These are phyloP conservation scores for Beauveria brongniartii DNA, from an alignment of 2,329 filamentous ascomycete genomes.

Conservation along the genomic window DNA sequence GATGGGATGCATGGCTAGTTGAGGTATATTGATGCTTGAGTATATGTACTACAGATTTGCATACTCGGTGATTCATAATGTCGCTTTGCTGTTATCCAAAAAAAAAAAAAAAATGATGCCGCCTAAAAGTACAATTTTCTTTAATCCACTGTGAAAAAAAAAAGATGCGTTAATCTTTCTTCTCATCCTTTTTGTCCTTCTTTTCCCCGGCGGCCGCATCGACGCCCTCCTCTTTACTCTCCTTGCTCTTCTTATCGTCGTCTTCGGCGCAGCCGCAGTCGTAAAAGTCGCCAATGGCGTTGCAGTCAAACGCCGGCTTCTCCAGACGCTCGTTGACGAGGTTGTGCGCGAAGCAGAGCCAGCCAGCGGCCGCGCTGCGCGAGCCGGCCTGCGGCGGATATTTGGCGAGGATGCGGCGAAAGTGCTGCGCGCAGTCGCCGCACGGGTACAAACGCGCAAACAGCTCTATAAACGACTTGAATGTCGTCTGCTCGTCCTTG, in stretches of 20 bases:
- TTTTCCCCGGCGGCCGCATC: neutral
- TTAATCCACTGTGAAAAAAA: neutral
- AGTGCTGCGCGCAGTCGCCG: slow-evolving; percentile 61
- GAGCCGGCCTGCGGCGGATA: slow-evolving; percentile 59
- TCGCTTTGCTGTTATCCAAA: neutral
- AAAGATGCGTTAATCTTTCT: neutral
- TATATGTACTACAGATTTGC: neutral
- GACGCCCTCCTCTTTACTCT: neutral
- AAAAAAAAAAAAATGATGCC: neutral
- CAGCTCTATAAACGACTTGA: slow-evolving; percentile 57
- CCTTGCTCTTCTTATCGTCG: slow-evolving; percentile 33
- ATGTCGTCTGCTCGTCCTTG: slow-evolving; percentile 51
- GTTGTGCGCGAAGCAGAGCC: slow-evolving; percentile 63
- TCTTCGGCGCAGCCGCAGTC: slow-evolving; percentile 66
- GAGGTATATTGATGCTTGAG: neutral
- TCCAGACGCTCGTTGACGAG: slow-evolving; percentile 56
- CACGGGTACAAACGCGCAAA: slow-evolving; percentile 64
- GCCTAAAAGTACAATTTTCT: neutral
- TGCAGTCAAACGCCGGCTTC: slow-evolving; percentile 57
- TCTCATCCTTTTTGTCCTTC: neutral
- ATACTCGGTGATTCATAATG: neutral
- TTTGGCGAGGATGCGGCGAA: slow-evolving; percentile 51
- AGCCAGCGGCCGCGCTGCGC: slow-evolving; percentile 55
- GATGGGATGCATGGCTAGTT: neutral
- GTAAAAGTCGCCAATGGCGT: slow-evolving; percentile 61